Base-by-base conservation (phyloP, 768 basidiomycete species). In the Roridomyces roridus region DNA sequence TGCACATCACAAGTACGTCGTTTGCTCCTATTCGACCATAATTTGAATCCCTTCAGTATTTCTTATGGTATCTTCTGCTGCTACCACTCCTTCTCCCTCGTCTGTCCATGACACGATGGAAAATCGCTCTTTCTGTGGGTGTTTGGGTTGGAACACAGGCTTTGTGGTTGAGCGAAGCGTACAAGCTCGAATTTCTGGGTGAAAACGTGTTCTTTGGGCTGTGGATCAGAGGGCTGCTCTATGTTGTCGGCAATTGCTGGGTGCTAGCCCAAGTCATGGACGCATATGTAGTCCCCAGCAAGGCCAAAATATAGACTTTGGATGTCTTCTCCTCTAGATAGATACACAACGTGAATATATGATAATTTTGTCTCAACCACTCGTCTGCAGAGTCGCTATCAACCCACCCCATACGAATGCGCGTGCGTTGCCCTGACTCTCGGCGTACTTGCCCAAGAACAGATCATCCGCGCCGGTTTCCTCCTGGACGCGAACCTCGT, bases 61-160 rank as follows among this genome's bases (percentile, higher is more conserved):
- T 98, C 74, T 79, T 96, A 35, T 99, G 97, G 97, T 98, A 95
- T 69, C 85, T 94, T 14, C 85, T 94, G 46, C 85, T 98, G 57
- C 73, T 98, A 0, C 95, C 96, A 0, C 80, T 94, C 3, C 77
- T 96, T 21, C 80, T 94, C 4, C 90, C 94, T 0, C 79, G 74
- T 3, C 72, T 97, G 0, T 70, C 74, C 0, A 77, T 93, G 41
- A 77, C 86, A 1, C 70, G 72, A 17, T 50, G 65, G 18, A 75
- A 78, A 9, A 77, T 76, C 1, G 3, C 80, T 14, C 57, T 70
- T 6, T 81, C 82, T 44, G 44, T 81, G 0, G 75, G 65, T 1
- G 75, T 87, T 2, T 99, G 96, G 96, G 76, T 84, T 0, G 85
- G 81, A 0, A 83, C 82, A 9, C 96, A 98, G 76, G 94, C 83